phyloP scores from a whole-genome alignment of 1,139 yeast species.

The Casaregolazyma suthepensis region DNA sequence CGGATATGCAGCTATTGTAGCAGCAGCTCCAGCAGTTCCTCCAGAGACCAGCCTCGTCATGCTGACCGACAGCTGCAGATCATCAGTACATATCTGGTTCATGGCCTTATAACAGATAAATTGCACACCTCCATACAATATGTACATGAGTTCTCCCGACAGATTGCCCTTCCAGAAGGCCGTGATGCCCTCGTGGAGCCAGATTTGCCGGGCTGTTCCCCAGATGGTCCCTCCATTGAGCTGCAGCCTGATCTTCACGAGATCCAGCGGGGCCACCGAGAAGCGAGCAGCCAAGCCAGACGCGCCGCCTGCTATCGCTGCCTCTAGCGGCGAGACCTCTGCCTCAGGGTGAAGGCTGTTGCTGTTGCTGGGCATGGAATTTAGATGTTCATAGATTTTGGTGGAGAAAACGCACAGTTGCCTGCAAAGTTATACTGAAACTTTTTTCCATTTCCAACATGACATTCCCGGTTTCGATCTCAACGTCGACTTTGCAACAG shows the following conservation, averaged over 20 bases:
- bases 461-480: slow-evolving; percentile 2
- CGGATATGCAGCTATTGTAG: slow-evolving; percentile 77
- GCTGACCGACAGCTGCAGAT: slow-evolving; percentile 40
- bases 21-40: slow-evolving; percentile 64
- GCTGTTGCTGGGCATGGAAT: slow-evolving; percentile 20
- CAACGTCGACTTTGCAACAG: slow-evolving; percentile 37
- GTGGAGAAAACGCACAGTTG: too few species aligned
- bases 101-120: slow-evolving; percentile 64
- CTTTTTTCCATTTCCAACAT: neutral
- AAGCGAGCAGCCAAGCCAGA: slow-evolving; percentile 58
- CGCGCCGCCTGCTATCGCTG: slow-evolving; percentile 60
- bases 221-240: slow-evolving; percentile 39
- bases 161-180: slow-evolving; percentile 93
- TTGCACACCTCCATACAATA: slow-evolving; percentile 79
- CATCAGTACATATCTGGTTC: slow-evolving; percentile 39
- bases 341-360: slow-evolving; percentile 30
- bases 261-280: slow-evolving; percentile 84
- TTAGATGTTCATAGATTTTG: neutral
- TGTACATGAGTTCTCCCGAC: slow-evolving; percentile 83
- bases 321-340: slow-evolving; percentile 30
- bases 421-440: too few species aligned
- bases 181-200: slow-evolving; percentile 46
- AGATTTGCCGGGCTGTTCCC: slow-evolving; percentile 35
- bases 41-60: slow-evolving; percentile 51
- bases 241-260: slow-evolving; percentile 80